These are phyloP conservation scores for Cystobasidium onofrii DNA, from an alignment of 768 basidiomycete genomes.

Conservation along the genomic window DNA sequence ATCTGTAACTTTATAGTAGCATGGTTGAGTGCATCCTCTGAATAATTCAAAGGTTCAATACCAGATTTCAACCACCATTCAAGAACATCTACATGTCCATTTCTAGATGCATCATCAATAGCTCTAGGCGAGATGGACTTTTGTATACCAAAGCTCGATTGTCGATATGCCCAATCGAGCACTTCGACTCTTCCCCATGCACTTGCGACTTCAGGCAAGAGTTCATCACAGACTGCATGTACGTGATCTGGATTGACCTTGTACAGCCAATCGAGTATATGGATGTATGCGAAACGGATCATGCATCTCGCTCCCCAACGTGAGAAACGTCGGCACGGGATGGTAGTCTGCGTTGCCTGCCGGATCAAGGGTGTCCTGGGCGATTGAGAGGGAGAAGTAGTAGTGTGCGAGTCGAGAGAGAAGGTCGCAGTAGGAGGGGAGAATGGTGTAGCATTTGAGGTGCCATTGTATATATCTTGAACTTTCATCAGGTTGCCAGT, in stretches of 20 bases:
- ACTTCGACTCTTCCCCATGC: slow-evolving; percentile 63
- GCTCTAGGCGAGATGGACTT: slow-evolving; percentile 48
- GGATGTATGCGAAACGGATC: slow-evolving; percentile 60
- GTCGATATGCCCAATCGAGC: slow-evolving; percentile 73
- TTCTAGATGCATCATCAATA: slow-evolving; percentile 68
- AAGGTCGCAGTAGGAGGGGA: slow-evolving; percentile 32
- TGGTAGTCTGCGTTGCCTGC: slow-evolving; percentile 52
- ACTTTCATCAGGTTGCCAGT: slow-evolving; percentile 11
- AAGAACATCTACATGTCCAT: slow-evolving; percentile 64
- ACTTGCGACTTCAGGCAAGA: slow-evolving; percentile 70
- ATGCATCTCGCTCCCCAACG: slow-evolving; percentile 60
- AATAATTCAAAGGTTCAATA: slow-evolving; percentile 58
- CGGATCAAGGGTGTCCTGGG: not conserved
- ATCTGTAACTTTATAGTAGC: slow-evolving; percentile 70
- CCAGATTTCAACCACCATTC: slow-evolving; percentile 67
- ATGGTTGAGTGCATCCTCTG: slow-evolving; percentile 68
- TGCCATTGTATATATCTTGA: slow-evolving; percentile 20
- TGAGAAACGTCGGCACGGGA: slow-evolving; percentile 55
- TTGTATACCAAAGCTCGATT: slow-evolving; percentile 54
- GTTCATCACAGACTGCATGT: slow-evolving; percentile 1
- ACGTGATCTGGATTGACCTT: slow-evolving; percentile 50
- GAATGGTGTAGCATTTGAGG: not conserved
- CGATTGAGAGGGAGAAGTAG: slow-evolving; percentile 48
- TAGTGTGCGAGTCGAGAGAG: slow-evolving; percentile 55
- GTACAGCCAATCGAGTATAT: slow-evolving; percentile 59